Evolutionary conservation across 495 filamentous ascomycete species (phyloP).

Genomic region (Podospora anserina): DNA sequence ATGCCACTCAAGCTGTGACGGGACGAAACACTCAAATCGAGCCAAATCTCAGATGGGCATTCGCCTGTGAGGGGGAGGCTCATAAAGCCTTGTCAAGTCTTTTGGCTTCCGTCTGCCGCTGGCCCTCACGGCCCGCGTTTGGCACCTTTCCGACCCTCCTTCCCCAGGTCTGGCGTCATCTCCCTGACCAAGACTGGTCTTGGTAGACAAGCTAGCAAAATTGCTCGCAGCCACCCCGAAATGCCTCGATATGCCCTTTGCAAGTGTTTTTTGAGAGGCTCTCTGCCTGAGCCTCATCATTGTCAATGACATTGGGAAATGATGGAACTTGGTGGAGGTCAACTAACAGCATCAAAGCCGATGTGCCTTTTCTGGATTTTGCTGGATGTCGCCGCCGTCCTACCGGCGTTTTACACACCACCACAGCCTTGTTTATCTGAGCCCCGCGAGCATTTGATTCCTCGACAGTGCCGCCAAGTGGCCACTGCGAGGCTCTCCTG

Average conservation of each 20-base stretch:
- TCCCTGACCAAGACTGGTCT: neutral
- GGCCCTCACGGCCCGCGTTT: neutral
- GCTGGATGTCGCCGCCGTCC: neutral
- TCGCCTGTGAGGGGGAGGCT: neutral
- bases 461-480: neutral
- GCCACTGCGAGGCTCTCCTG: neutral
- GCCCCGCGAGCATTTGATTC: neutral
- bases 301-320: neutral
- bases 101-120: neutral
- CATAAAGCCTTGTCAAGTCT: neutral
- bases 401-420: neutral
- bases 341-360: neutral
- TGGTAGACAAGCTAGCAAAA: neutral
- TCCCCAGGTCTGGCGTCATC: neutral
- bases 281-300: neutral
- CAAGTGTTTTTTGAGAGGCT: neutral
- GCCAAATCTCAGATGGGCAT: neutral
- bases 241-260: neutral
- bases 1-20: neutral
- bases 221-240: neutral
- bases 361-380: neutral
- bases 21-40: neutral
- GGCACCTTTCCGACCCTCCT: neutral
- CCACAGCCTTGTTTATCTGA: neutral
- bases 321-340: neutral